A percentile compares a stretch with the other conserved stretches of the same genome.
phyloP scores from a whole-genome alignment of 2,329 filamentous ascomycete species.

The Bipolaris sorokiniana region DNA sequence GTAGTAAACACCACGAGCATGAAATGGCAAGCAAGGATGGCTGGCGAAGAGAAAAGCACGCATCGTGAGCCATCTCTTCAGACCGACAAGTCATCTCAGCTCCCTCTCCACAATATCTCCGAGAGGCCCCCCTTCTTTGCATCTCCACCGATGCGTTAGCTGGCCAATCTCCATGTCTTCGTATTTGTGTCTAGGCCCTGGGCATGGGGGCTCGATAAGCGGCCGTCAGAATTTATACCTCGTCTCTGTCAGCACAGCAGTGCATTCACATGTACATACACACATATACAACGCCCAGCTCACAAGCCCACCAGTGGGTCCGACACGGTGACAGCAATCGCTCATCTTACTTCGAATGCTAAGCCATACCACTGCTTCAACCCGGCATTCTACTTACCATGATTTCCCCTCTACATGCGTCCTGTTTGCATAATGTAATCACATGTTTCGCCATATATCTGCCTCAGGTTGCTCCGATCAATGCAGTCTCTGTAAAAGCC shows the following conservation, averaged over 20 bases:
- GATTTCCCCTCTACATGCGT: neutral
- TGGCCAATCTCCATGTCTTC: slow-evolving; percentile 25
- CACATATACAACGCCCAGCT: too few species aligned
- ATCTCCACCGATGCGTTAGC: slow-evolving; percentile 9
- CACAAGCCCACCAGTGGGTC: neutral
- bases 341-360: neutral
- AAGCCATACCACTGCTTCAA: neutral
- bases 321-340: neutral
- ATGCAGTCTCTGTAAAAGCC: neutral
- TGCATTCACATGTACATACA: slow-evolving; percentile 13
- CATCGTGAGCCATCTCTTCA: too few species aligned
- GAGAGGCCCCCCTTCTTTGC: neutral
- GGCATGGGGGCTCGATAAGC: slow-evolving; percentile 11
- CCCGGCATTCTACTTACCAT: neutral
- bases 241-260: slow-evolving; percentile 14
- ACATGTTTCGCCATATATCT: neutral
- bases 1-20: neutral
- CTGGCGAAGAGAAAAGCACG: neutral
- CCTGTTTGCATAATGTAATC: neutral
- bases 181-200: slow-evolving; percentile 22
- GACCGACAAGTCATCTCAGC: neutral
- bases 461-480: neutral
- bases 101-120: neutral
- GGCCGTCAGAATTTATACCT: slow-evolving; percentile 12
- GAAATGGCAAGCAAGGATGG: neutral